Percentiles rank a stretch among this genome's conserved stretches.
These are phyloP conservation scores for Hordeum marinum DNA, from an alignment of 176 grass and related monocot species.

Conservation along the genomic window DNA sequence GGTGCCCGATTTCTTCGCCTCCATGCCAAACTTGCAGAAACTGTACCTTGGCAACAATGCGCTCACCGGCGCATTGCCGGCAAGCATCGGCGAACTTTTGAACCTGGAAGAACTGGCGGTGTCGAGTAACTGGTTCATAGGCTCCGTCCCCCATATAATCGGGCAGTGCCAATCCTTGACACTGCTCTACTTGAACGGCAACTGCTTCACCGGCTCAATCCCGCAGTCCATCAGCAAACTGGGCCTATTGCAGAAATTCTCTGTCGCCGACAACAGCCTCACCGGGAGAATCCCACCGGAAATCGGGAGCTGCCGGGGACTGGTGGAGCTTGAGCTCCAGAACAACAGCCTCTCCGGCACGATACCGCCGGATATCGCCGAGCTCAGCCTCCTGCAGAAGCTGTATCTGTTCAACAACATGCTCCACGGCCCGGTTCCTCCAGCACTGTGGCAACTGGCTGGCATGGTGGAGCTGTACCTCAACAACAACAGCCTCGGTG, in stretches of 20 bases:
- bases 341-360: slow-evolving; percentile 33
- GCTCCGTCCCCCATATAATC: slow-evolving; percentile 17
- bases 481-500: slow-evolving; percentile 38
- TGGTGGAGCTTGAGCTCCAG: slow-evolving; percentile 33
- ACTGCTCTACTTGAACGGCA: slow-evolving; percentile 28
- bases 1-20: slow-evolving; percentile 35
- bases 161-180: slow-evolving; percentile 22
- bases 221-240: slow-evolving; percentile 22
- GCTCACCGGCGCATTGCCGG: slow-evolving; percentile 23
- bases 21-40: slow-evolving; percentile 5
- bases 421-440: slow-evolving; percentile 29
- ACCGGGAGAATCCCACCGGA: slow-evolving; percentile 7
- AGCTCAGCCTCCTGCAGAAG: slow-evolving; percentile 19
- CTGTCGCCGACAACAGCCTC: slow-evolving; percentile 20
- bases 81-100: slow-evolving; percentile 12
- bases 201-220: slow-evolving; percentile 32
- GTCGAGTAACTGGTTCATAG: slow-evolving; percentile 25
- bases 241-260: slow-evolving; percentile 9
- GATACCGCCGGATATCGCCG: slow-evolving; percentile 23
- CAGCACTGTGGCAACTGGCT: slow-evolving; percentile 7
- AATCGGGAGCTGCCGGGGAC: slow-evolving; percentile 18
- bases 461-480: slow-evolving; percentile 25
- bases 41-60: slow-evolving; percentile 33
- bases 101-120: slow-evolving; percentile 22
- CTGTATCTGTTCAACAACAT: slow-evolving; percentile 43